Conservation (phyloP, 1,139 yeast genomes). For the Pichia sp. region DNA sequence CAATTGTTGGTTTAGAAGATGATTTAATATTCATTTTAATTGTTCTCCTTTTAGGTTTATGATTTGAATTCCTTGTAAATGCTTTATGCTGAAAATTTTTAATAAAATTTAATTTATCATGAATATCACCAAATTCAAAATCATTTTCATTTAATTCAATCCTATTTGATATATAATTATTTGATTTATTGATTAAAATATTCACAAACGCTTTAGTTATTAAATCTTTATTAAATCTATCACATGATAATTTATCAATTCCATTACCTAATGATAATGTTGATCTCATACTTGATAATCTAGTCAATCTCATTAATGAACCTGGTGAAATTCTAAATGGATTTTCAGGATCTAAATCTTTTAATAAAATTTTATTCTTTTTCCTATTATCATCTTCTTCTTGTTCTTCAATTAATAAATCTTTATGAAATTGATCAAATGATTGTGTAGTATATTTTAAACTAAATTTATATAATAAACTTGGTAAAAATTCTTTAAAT, state of each 20-base stretch:
- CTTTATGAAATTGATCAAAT: slow-evolving; percentile 34
- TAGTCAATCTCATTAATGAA: slow-evolving; percentile 62
- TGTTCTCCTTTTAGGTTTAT: slow-evolving; percentile 44
- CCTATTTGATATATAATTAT: slow-evolving; percentile 20
- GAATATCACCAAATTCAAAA: slow-evolving; percentile 16
- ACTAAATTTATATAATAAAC: slow-evolving; percentile 69
- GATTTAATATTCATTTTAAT: slow-evolving; percentile 33
- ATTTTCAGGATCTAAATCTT: slow-evolving; percentile 49
- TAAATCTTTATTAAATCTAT: slow-evolving; percentile 27
- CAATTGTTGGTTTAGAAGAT: too few relatives aligned
- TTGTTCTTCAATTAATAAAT: slow-evolving; percentile 29
- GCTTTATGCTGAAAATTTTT: slow-evolving; percentile 43
- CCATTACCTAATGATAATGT: slow-evolving; percentile 54
- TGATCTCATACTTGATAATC: slow-evolving; percentile 72
- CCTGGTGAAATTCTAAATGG: slow-evolving; percentile 57
- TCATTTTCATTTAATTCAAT: slow-evolving; percentile 26
- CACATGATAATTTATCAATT: slow-evolving; percentile 26
- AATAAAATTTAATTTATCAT: slow-evolving; percentile 38
- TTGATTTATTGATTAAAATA: slow-evolving; percentile 22
- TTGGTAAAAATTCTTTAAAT: slow-evolving; percentile 80
- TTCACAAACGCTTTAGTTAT: slow-evolving; percentile 30
- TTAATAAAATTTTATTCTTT: slow-evolving; percentile 33
- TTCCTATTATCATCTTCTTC: too few relatives aligned
- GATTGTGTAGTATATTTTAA: slow-evolving; percentile 59
- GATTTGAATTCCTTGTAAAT: slow-evolving; percentile 31